Conservation (phyloP, 768 basidiomycete genomes). For the Trametes gibbosa region DNA sequence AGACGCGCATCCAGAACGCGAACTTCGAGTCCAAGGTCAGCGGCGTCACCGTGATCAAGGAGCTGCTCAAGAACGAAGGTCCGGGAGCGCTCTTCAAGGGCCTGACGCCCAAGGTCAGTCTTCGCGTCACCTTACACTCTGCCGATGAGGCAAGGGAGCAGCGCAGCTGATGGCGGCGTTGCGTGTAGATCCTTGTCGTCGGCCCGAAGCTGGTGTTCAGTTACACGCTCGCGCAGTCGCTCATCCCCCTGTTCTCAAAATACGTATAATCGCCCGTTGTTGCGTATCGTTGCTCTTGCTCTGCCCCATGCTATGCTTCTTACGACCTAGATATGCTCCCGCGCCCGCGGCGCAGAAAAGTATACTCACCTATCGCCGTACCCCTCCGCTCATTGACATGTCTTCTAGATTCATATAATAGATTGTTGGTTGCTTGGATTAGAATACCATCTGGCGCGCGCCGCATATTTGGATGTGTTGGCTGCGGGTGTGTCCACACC, state of each 20-base stretch:
- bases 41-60: constrained; percentile 78
- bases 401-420: constrained; percentile 11
- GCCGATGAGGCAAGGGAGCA: not conserved
- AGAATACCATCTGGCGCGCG: not conserved
- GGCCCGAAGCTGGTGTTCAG: constrained; percentile 98
- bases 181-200: constrained; percentile 80
- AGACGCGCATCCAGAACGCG: constrained; percentile 97
- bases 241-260: constrained; percentile 89
- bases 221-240: constrained; percentile 92
- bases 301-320: constrained; percentile 2
- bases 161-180: constrained; percentile 17
- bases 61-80: constrained; percentile 87
- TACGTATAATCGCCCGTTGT: constrained; percentile 52
- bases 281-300: not conserved
- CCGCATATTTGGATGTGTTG: not conserved
- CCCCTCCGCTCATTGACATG: constrained; percentile 12
- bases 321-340: constrained; percentile 10
- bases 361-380: not conserved
- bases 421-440: constrained; percentile 1
- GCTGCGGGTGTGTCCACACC: not conserved
- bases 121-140: not conserved
- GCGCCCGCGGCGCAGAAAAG: not conserved
- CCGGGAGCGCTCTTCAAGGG: constrained; percentile 90
- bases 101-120: constrained; percentile 84
- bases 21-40: constrained; percentile 88